Evolutionary conservation across 257 asterid species (phyloP).

Genomic region (Lavandula angustifolia): DNA sequence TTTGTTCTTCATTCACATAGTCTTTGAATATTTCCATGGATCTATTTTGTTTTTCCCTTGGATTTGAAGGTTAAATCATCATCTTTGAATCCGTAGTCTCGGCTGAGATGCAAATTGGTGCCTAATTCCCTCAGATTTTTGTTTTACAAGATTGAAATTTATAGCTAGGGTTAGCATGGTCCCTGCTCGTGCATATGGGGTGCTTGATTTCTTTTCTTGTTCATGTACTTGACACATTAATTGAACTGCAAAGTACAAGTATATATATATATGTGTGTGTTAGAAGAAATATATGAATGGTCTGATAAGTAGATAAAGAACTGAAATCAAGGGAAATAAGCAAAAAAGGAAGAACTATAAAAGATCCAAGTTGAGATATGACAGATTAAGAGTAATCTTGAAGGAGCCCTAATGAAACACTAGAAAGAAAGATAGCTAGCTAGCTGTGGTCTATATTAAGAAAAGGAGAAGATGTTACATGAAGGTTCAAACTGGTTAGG

Average conservation of each 20-base stretch:
- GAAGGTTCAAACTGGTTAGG: constrained; percentile 40
- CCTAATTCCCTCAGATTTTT: constrained; percentile 22
- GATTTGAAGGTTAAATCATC: neutral
- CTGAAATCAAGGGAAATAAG: too few species aligned
- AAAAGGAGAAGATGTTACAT: constrained; percentile 37
- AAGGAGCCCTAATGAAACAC: constrained; percentile 23
- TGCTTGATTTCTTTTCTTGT: constrained; percentile 18
- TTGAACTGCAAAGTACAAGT: neutral
- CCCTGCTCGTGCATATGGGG: constrained; percentile 23
- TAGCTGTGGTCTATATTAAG: constrained; percentile 59
- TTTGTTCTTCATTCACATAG: constrained; percentile 7
- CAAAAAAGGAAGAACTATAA: neutral
- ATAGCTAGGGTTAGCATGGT: constrained; percentile 26
- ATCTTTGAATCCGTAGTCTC: neutral
- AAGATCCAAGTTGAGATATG: constrained; percentile 43
- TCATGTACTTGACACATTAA: neutral
- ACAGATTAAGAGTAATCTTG: constrained; percentile 32
- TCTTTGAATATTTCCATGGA: too few species aligned
- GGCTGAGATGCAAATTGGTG: constrained; percentile 10
- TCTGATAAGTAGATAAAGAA: neutral
- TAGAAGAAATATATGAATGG: neutral
- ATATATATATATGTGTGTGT: neutral
- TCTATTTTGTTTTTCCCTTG: too few species aligned
- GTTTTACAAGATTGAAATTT: neutral
- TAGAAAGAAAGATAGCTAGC: neutral